A percentile compares a stretch with the other conserved stretches of the same genome.
Conservation (phyloP, 164 flowering plant species). For the Amborella trichopoda region DNA sequence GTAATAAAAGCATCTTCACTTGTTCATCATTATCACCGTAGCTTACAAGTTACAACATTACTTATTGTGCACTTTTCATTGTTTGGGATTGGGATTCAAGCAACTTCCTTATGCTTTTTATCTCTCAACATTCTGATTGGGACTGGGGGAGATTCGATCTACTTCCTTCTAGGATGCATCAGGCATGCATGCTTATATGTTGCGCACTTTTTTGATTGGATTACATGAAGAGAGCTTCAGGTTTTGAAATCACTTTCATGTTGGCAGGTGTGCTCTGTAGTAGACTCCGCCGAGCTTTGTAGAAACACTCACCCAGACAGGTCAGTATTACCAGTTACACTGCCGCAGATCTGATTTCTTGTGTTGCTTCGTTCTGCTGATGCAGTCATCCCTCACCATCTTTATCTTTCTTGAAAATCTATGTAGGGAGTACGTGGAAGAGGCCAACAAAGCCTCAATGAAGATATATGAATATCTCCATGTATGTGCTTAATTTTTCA, state of each 20-base stretch:
- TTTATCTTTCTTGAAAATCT: neutral
- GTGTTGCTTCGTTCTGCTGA: neutral
- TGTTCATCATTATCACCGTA: too few species aligned
- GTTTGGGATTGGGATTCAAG: neutral
- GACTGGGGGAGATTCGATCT: too few species aligned
- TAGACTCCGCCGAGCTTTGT: conserved; percentile 89
- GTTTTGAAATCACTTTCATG: too few species aligned
- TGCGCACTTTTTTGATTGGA: too few species aligned
- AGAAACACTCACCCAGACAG: conserved; percentile 93
- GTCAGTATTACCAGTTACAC: conserved; percentile 33
- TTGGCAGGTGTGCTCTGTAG: conserved; percentile 94
- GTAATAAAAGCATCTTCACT: too few species aligned
- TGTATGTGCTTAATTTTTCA: too few species aligned
- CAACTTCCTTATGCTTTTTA: neutral
- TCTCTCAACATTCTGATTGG: neutral
- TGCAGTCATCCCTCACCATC: too few species aligned
- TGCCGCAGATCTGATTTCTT: neutral
- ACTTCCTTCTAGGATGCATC: too few species aligned
- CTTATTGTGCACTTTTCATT: neutral
- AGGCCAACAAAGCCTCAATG: conserved; percentile 75
- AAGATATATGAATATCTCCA: conserved; percentile 83
- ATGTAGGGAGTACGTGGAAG: conserved; percentile 76
- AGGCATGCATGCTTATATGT: too few species aligned
- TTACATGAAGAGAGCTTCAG: too few species aligned
- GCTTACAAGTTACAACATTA: neutral